phyloP scores from a whole-genome alignment of 2,329 filamentous ascomycete species.

The Penicillium sp. region DNA sequence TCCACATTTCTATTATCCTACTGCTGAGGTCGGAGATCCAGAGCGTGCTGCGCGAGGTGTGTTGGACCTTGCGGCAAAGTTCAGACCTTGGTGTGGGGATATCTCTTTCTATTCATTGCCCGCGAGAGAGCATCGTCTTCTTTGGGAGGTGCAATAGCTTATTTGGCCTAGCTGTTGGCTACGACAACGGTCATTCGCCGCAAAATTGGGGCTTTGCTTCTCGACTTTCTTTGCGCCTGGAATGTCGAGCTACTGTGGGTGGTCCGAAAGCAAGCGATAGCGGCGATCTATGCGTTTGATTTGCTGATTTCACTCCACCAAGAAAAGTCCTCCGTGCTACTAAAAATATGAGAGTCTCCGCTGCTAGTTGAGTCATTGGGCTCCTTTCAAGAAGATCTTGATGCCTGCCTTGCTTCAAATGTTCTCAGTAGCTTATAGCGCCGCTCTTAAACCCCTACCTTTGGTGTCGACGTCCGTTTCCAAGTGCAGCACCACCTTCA shows the following conservation, averaged over 20 bases:
- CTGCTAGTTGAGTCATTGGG: too few species aligned
- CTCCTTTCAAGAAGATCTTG: too few species aligned
- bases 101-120: slow-evolving; percentile 39
- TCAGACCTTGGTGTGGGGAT: slow-evolving; percentile 33
- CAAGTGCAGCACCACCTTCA: too few species aligned
- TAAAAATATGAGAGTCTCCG: background rate
- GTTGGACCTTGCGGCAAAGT: slow-evolving; percentile 35
- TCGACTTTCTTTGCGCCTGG: background rate
- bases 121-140: slow-evolving; percentile 30
- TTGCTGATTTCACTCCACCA: background rate
- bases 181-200: background rate
- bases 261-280: too few species aligned
- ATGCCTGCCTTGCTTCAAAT: too few species aligned
- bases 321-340: background rate
- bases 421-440: too few species aligned
- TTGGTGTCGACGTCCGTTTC: too few species aligned
- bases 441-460: too few species aligned
- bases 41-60: slow-evolving; percentile 38
- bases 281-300: too few species aligned
- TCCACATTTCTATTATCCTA: slow-evolving; percentile 40
- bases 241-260: background rate
- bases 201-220: background rate
- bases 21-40: slow-evolving; percentile 31
- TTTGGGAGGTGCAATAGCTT: slow-evolving; percentile 31
- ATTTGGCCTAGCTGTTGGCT: slow-evolving; percentile 21